A percentile compares a stretch with the other conserved stretches of the same genome.
phyloP scores from a whole-genome alignment of 2,329 filamentous ascomycete species.

The Ascochyta fabae region DNA sequence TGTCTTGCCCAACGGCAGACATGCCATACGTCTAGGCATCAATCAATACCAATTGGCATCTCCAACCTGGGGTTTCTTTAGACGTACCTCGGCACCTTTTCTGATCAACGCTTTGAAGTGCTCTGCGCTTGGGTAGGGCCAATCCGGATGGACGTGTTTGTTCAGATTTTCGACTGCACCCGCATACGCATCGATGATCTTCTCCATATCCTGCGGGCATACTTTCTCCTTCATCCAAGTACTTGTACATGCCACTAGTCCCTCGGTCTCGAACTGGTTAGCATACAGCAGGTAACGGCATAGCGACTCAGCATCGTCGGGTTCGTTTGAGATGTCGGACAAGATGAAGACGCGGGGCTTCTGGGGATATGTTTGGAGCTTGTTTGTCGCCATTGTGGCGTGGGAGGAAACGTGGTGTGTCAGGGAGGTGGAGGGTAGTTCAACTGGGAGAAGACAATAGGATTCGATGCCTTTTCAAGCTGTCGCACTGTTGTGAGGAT shows the following conservation, averaged over 20 bases:
- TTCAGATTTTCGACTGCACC: constrained; percentile 56
- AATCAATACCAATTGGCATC: not conserved
- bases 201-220: constrained; percentile 45
- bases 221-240: constrained; percentile 50
- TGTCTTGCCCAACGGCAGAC: constrained; percentile 39
- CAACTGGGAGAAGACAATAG: not conserved
- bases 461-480: constrained; percentile 10
- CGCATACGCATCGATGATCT: constrained; percentile 45
- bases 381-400: constrained; percentile 32
- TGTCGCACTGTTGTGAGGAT: constrained; percentile 23
- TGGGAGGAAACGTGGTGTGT: not conserved
- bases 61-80: too few relatives aligned
- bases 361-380: constrained; percentile 36
- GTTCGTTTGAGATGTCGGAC: constrained; percentile 51
- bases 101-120: constrained; percentile 33
- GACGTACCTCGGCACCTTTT: constrained; percentile 42
- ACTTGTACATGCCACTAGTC: constrained; percentile 50
- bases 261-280: constrained; percentile 50
- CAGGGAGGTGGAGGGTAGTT: not conserved
- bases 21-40: constrained; percentile 47
- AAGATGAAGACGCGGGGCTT: constrained; percentile 51
- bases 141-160: constrained; percentile 51
- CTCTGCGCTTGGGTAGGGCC: constrained; percentile 39
- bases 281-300: constrained; percentile 48
- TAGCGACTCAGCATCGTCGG: constrained; percentile 49